phyloP scores from a whole-genome alignment of 2,329 filamentous ascomycete species.

The Pseudogymnoascus sp. region DNA sequence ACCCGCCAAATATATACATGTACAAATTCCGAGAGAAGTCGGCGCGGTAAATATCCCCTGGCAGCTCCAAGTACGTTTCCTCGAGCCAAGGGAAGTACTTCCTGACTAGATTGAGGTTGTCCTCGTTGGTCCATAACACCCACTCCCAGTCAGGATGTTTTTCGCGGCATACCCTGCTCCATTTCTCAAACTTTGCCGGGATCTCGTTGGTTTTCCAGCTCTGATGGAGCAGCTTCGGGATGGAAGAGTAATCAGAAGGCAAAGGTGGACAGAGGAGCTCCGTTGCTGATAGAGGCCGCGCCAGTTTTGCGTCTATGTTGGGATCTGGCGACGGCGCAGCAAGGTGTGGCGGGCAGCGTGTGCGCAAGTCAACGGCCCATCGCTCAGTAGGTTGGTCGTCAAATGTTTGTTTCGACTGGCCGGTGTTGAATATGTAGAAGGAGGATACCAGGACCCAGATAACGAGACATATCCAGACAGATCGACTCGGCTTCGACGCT shows the following conservation, averaged over 20 bases:
- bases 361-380: not conserved
- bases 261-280: not conserved
- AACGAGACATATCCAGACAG: not conserved
- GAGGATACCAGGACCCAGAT: not conserved
- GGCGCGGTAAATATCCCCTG: not conserved
- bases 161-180: slow-evolving; percentile 28
- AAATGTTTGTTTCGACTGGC: not conserved
- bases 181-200: slow-evolving; percentile 16
- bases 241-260: not conserved
- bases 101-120: slow-evolving; percentile 29
- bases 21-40: slow-evolving; percentile 23
- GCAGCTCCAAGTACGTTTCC: slow-evolving; percentile 12
- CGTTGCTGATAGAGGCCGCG: not conserved
- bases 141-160: slow-evolving; percentile 30
- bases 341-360: not conserved
- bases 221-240: not conserved
- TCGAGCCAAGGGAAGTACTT: slow-evolving; percentile 29
- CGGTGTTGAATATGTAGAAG: not conserved
- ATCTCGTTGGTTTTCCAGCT: not conserved
- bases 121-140: slow-evolving; percentile 33
- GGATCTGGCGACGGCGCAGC: not conserved
- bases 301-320: not conserved
- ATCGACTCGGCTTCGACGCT: not conserved
- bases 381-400: not conserved
- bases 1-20: slow-evolving; percentile 33